Evolutionary conservation across 2,329 filamentous ascomycete genomes (phyloP).

Genomic region (Colletotrichum liriopes): DNA sequence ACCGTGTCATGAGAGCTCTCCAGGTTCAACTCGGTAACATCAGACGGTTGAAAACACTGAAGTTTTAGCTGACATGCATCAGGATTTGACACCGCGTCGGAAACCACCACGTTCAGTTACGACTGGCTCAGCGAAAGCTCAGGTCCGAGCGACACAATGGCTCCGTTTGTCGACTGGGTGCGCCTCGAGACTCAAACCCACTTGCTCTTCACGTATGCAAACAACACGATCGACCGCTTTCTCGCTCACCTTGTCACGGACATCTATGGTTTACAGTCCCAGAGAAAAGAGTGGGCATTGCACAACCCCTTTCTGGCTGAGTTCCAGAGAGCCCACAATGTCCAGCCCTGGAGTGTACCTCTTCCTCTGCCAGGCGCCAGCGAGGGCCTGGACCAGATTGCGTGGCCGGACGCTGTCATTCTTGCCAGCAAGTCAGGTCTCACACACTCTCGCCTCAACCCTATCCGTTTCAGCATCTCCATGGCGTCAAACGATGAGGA

Average conservation of each 20-base stretch:
- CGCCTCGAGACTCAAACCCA: not conserved
- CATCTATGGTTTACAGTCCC: slow-evolving; percentile 1
- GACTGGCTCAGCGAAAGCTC: not conserved
- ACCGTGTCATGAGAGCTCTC: slow-evolving; percentile 9
- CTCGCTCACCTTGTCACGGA: slow-evolving; percentile 17
- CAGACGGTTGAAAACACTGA: no score
- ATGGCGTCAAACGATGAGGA: not conserved
- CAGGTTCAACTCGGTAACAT: slow-evolving; percentile 1
- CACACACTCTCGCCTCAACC: not conserved
- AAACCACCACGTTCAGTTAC: slow-evolving; percentile 5
- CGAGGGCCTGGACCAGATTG: slow-evolving; percentile 5
- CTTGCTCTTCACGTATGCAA: not conserved
- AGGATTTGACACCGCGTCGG: slow-evolving; percentile 12
- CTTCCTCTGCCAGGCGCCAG: not conserved
- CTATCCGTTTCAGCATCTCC: slow-evolving; percentile 5
- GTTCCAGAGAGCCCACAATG: not conserved
- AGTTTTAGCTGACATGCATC: not conserved
- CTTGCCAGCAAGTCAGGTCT: not conserved
- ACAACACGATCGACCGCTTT: not conserved
- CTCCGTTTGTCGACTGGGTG: slow-evolving; percentile 26
- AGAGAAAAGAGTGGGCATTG: not conserved
- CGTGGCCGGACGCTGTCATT: not conserved
- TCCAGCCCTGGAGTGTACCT: slow-evolving; percentile 1
- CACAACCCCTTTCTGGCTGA: slow-evolving; percentile 22
- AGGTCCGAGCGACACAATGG: not conserved